phyloP scores from a whole-genome alignment of 2,329 filamentous ascomycete species.

The Mollisiaceae sp. region DNA sequence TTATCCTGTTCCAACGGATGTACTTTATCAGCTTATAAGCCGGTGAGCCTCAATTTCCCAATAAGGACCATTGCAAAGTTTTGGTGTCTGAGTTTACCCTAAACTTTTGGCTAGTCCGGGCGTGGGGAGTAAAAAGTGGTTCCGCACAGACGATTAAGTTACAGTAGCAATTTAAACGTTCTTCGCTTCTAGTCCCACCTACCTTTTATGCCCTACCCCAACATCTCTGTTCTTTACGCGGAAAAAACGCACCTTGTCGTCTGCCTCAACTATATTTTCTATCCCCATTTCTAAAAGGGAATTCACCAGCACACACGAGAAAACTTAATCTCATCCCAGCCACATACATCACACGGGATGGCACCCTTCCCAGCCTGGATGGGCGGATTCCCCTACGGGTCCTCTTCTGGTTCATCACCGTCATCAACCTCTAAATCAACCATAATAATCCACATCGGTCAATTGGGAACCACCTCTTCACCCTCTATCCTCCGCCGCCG shows the following conservation, averaged over 20 bases:
- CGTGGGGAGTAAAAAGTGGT: conserved; percentile 7
- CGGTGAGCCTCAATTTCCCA: conserved; percentile 6
- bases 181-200: conserved; percentile 3
- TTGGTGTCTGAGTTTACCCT: neutral
- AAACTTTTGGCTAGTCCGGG: conserved; percentile 5
- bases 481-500: conserved; percentile 11
- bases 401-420: neutral
- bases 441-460: conserved; percentile 10
- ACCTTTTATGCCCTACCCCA: conserved; percentile 1
- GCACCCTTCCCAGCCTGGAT: conserved; percentile 16
- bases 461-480: conserved; percentile 2
- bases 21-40: conserved; percentile 13
- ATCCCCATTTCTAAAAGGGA: conserved; percentile 3
- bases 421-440: conserved; percentile 13
- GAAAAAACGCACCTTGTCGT: conserved; percentile 11
- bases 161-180: too few species aligned
- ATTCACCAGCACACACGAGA: conserved; percentile 13
- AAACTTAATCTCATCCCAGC: conserved; percentile 11
- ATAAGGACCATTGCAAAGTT: too few species aligned
- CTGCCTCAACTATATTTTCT: conserved; percentile 14
- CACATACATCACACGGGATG: conserved; percentile 14
- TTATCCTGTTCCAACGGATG: neutral
- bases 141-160: conserved; percentile 3
- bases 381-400: conserved; percentile 10
- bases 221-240: conserved; percentile 12